phyloP scores from a whole-genome alignment of 768 basidiomycete genomes.

The Tephrocybe sp. region DNA sequence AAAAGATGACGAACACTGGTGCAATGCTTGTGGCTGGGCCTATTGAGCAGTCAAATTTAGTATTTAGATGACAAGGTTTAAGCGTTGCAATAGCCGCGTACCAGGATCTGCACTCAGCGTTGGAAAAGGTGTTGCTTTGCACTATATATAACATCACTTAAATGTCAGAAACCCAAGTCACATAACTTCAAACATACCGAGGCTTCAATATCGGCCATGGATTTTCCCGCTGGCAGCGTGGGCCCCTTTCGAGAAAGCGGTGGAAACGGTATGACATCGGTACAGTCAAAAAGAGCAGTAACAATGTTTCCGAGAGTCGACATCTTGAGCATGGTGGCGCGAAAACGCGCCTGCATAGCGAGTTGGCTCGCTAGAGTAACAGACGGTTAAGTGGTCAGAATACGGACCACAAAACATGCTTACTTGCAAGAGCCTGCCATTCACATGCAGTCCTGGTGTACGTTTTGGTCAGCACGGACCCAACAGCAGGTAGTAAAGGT shows the following conservation, averaged over 20 bases:
- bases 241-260: conserved; percentile 9
- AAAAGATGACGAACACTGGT: background rate
- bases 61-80: no score
- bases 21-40: no score
- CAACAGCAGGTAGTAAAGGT: background rate
- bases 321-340: conserved; percentile 32
- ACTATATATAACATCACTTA: no score
- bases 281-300: conserved; percentile 24
- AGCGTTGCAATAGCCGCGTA: no score
- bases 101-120: no score
- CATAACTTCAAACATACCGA: conserved; percentile 22
- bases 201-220: conserved; percentile 23
- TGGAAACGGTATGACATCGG: conserved; percentile 23
- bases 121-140: no score
- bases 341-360: conserved; percentile 24
- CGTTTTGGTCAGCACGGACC: background rate
- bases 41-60: no score
- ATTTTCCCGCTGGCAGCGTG: conserved; percentile 30
- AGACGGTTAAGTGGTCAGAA: background rate
- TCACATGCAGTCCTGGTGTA: conserved; percentile 32
- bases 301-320: conserved; percentile 26
- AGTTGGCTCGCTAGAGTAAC: conserved; percentile 19
- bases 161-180: conserved; percentile 5
- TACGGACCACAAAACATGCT: background rate
- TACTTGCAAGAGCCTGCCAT: conserved; percentile 37